These are phyloP conservation scores for Coemansia sp. DNA, from an alignment of 192 early-diverging fungal genomes.

Conservation along the genomic window DNA sequence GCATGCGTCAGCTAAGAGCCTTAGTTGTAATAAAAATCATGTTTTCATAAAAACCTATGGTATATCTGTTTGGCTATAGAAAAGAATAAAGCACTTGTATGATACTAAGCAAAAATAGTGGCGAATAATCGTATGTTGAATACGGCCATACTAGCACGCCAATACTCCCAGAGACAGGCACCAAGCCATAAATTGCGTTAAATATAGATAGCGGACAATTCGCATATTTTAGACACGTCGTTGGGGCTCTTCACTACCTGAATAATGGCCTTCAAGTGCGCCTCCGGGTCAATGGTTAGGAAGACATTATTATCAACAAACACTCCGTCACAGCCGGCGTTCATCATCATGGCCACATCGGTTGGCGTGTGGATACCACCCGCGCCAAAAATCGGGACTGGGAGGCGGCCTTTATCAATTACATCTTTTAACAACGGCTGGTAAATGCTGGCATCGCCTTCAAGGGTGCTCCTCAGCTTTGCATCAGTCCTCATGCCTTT, in stretches of 20 bases:
- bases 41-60: no score
- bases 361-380: conserved; percentile 94
- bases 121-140: no score
- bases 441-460: conserved; percentile 83
- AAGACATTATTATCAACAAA: conserved; percentile 94
- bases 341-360: conserved; percentile 96
- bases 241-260: conserved; percentile 90
- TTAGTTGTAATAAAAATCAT: no score
- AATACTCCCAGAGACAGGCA: no score
- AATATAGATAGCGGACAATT: background rate
- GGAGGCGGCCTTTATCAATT: conserved; percentile 77
- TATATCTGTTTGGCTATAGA: no score
- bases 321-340: conserved; percentile 93
- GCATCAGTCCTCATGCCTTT: conserved; percentile 75
- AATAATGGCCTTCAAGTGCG: conserved; percentile 83
- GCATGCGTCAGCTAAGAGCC: no score
- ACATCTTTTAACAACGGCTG: conserved; percentile 82
- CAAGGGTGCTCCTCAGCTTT: conserved; percentile 54
- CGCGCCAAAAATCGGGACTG: conserved; percentile 95
- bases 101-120: no score
- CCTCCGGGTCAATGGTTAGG: conserved; percentile 78
- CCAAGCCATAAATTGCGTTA: background rate
- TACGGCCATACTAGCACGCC: no score
- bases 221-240: conserved; percentile 41
- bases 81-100: no score